Evolutionary conservation across 371 early-diverging fungal genomes (phyloP), one percentile per base, ranked within the genome.

Genomic region (Rhizopus sp.): DNA sequence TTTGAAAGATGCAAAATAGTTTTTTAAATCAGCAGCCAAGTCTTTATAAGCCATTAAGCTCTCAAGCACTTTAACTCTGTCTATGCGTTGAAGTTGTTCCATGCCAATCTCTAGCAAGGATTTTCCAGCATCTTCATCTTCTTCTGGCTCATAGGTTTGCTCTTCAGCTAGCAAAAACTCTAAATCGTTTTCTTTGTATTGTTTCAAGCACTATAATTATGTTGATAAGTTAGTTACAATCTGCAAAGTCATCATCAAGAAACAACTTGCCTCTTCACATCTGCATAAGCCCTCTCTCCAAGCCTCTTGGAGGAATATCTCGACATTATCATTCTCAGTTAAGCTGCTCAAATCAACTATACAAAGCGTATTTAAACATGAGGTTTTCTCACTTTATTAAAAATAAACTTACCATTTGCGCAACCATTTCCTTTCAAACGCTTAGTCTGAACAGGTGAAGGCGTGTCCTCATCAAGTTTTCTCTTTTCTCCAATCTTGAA

Each of bases 41-140:
- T 64, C 45, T 50, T 71, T 72, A 60, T 83, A 88, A 6, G 85
- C 87, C 47, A 68, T 60, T 56, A 78, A 69, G 17, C 90, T 86
- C 47, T 93, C 90, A 57, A 93, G 72, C 9, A 92, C 89, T 54
- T 81, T 62, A 0, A 88, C 83, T 29, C 90, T 81, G 60, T 92
- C 90, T 71, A 92, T 83, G 33, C 80, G 75, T 46, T 71, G 71
- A 46, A 95, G 74, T 57, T 82, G 80, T 54, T 87, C 82, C 84
- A 94, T 81, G 7, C 91, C 94, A 10, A 82, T 65, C 35, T 93
- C 94, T 42, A 89, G 73, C 29, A 92, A 64, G 1, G 94, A 87
- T 60, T 76, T 81, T 49, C 85, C 86, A 72, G 63, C 68, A 55
- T 81, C 81, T 41, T 78, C 80, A 33, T 80, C 77, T 23, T 77